Base-by-base conservation (phyloP, 345 rosid species). In the Cardiospermum halicacabum region DNA sequence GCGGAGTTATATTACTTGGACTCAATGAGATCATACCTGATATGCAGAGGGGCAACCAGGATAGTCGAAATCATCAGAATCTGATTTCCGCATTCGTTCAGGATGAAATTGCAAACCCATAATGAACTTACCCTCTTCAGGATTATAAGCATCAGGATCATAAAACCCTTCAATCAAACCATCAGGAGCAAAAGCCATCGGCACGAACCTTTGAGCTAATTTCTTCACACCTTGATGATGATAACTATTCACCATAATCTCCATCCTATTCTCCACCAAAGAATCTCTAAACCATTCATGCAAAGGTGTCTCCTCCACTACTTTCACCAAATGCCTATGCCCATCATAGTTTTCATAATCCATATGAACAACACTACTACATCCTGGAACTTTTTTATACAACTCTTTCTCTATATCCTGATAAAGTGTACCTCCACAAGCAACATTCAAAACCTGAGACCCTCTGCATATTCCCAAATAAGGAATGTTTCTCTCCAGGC, bases 151-250 rank as follows among this genome's bases (percentile, higher is more conserved):
- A 58, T 75, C 70, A 26, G 87, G 87, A 53, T 86, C 89, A 63
- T 86, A 84, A n/a, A 80, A 86, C n/a, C 92, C 92, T 80, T 86
- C 89, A 54, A 82, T 65, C 75, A 86, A 68, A 28, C 87, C 89
- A 70, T 86, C 89, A 28, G 81, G 78, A 57, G 87, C 84, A 64
- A 80, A 80, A 0, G 92, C 92, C 87, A 84, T 84, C 0, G 84
- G 80, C n/a, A 70, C 78, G 26, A 86, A 86, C 28, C 85, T 42
- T 18, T 74, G 66, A 24, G 83, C 92, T 8, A 84, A 72, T 68
- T 67, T 77, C 79, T 77, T 86, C 1, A 86, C 84, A 1, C 87
- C 92, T 53, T 86, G 87, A 26, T 84, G 92, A 11, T 84, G 89
- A 72, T 86, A 86, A 32, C 87, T 80, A 64, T 86, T 86, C 62